A percentile compares a stretch with the other conserved stretches of the same genome.
Conservation (phyloP, 148 eudicot species). For the Rhododendron ovatum region DNA sequence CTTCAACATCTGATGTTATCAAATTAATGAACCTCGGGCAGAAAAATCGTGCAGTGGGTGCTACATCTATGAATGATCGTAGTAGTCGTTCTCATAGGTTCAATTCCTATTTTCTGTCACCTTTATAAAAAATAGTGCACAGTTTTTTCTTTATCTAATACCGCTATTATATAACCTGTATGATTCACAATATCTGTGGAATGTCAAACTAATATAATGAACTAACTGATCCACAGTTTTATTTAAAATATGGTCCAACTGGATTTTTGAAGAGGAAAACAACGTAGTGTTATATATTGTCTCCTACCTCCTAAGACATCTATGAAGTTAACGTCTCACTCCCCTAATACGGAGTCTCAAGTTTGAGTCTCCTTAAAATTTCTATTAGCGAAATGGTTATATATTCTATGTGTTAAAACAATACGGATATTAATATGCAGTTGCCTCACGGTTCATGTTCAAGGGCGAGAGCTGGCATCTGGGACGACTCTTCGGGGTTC, state of each 20-base stretch:
- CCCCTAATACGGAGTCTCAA: neutral
- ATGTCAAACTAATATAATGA: neutral
- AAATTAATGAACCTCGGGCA: slow-evolving; percentile 74
- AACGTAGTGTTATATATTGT: neutral
- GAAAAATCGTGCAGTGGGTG: slow-evolving; percentile 81
- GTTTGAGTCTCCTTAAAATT: neutral
- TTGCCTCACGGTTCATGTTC: slow-evolving; percentile 92
- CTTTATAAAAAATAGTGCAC: neutral
- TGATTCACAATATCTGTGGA: neutral
- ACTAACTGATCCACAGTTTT: neutral
- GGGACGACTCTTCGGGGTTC: slow-evolving; percentile 67
- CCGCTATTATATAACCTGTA: neutral
- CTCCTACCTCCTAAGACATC: neutral
- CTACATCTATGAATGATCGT: slow-evolving; percentile 90
- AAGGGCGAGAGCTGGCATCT: slow-evolving; percentile 77
- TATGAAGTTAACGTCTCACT: neutral
- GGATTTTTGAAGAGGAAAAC: neutral
- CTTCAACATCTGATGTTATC: slow-evolving; percentile 79
- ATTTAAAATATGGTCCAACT: neutral
- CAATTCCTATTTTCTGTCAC: neutral
- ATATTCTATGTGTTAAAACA: neutral
- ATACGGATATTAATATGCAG: slow-evolving; percentile 34
- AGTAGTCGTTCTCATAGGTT: slow-evolving; percentile 99
- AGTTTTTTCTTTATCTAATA: neutral
- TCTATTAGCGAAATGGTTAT: neutral